Evolutionary conservation across 177 flowering plant genomes (phyloP), one percentile per base, ranked within the genome.

Genomic region (Telopea speciosissima): DNA sequence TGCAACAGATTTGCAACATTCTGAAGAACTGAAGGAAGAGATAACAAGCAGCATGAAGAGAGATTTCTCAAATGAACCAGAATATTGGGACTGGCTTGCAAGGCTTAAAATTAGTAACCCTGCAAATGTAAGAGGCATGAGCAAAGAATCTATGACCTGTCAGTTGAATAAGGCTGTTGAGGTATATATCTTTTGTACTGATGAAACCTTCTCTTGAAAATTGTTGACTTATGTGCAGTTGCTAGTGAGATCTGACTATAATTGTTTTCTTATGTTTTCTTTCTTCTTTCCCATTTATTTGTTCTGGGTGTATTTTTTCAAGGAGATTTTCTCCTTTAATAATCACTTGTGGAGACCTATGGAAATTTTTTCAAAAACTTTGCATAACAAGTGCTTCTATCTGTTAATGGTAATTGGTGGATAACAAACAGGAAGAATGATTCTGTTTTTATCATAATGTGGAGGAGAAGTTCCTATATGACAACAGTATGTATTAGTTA

Each of bases 81-180:
- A 83, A 58, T 95, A 86, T 68, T 93, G 99, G 97, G 93, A 93
- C 70, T 95, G 99, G 98, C 87, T 88, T 61, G 98, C 95, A 9
- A 88, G 86, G 72, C 80, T 63, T 75, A 81, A 85, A 79, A 24
- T 79, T 40, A 22, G 11, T 66, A 75, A 66, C 66, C 36, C 62
- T 44, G 63, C 66, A 45, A 80, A 24, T 68, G 44, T 60, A 36
- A 74, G 70, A 22, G 76, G 72, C n/a, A 72, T 64, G 31, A 66
- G 66, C 63, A 75, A 72, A 61, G 80, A 77, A 52, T 63, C 64
- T 8, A 52, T 61, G 24, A 73, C 59, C 60, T 58, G 73, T 71
- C 83, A 76, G 69, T 73, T 86, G 49, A 74, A 83, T 24, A 84
- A 84, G 73, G 92, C 93, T 67, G 69, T 84, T 69, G 74, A 83